A percentile compares a stretch with the other conserved stretches of the same genome.
phyloP scores from a whole-genome alignment of 2,329 filamentous ascomycete genomes.

The Monilinia aucupariae region DNA sequence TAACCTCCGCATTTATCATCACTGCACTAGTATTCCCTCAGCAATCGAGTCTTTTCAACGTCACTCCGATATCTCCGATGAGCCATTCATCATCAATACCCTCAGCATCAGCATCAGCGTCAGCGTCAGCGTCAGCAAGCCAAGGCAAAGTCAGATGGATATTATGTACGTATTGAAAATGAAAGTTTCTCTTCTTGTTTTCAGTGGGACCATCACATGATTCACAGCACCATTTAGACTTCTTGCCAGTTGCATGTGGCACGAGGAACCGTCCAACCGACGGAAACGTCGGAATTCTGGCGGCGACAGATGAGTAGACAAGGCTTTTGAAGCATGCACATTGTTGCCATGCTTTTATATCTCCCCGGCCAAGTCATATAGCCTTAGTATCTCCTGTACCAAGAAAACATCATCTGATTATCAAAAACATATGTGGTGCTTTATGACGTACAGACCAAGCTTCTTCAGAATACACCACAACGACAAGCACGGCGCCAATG shows the following conservation, averaged over 20 bases:
- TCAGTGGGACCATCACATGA: neutral
- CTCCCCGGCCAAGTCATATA: too few species aligned
- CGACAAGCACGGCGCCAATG: neutral
- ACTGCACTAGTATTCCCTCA: too few species aligned
- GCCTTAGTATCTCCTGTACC: too few species aligned
- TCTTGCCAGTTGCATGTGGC: slow-evolving; percentile 4
- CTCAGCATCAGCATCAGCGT: too few species aligned
- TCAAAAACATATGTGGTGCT: neutral
- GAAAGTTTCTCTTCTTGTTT: neutral
- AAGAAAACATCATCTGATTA: slow-evolving; percentile 7
- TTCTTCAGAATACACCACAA: neutral
- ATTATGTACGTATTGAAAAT: neutral
- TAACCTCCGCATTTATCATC: neutral
- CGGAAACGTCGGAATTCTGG: neutral
- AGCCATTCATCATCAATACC: slow-evolving; percentile 2
- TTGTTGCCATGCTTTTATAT: too few species aligned
- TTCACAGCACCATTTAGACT: neutral
- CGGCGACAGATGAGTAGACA: neutral
- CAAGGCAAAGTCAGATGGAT: too few species aligned
- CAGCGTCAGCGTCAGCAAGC: too few species aligned
- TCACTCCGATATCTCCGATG: slow-evolving; percentile 11
- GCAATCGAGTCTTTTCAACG: slow-evolving; percentile 5
- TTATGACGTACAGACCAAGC: neutral
- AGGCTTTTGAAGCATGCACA: neutral
- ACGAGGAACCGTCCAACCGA: neutral